phyloP scores from a whole-genome alignment of 78 protist genomes.

The Polysphondylium violaceum region DNA sequence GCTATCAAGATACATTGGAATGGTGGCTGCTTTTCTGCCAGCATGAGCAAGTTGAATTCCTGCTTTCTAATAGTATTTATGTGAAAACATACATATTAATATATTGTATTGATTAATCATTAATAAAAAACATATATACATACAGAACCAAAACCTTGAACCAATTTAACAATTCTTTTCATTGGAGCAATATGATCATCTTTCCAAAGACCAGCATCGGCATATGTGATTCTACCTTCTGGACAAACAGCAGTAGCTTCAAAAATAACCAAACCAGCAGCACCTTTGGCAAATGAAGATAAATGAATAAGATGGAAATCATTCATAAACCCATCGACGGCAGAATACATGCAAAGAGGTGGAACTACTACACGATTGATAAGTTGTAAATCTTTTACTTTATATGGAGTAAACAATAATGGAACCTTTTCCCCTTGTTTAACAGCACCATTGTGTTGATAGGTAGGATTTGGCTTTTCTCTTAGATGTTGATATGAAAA shows the following conservation, averaged over 20 bases:
- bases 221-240: slow-evolving; percentile 47
- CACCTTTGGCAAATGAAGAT: slow-evolving; percentile 44
- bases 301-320: slow-evolving; percentile 54
- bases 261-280: slow-evolving; percentile 27
- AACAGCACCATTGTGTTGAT: no score
- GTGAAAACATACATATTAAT: background rate
- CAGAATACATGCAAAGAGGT: slow-evolving; percentile 11
- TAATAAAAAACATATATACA: slow-evolving; percentile 10
- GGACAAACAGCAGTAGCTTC: slow-evolving; percentile 39
- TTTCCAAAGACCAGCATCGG: slow-evolving; percentile 46
- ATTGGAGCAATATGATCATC: slow-evolving; percentile 64
- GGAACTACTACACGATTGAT: no score
- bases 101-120: background rate
- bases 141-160: slow-evolving; percentile 48
- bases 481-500: no score
- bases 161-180: slow-evolving; percentile 30
- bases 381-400: no score
- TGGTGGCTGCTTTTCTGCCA: slow-evolving; percentile 56
- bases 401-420: no score
- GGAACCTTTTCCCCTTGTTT: no score
- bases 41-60: slow-evolving; percentile 71
- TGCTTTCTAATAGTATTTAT: background rate
- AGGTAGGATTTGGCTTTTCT: no score
- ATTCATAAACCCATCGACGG: slow-evolving; percentile 35
- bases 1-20: slow-evolving; percentile 21